These are phyloP conservation scores for Agrostemma githago DNA, from an alignment of 148 eudicot species.

Conservation along the genomic window DNA sequence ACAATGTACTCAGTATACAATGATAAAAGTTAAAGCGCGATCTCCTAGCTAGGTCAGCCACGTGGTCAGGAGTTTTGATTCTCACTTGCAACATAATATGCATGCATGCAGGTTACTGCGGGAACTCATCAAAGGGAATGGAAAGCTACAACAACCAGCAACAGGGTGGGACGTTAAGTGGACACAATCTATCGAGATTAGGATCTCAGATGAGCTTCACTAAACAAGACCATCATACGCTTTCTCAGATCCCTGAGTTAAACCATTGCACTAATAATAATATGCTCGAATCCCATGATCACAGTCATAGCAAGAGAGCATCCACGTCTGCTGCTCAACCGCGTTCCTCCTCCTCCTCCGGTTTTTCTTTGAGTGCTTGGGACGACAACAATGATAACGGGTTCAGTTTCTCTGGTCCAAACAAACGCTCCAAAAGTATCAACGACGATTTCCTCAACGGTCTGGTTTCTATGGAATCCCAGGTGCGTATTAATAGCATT, in stretches of 20 bases:
- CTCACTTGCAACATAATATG: too few species aligned
- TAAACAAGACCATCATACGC: constrained; percentile 37
- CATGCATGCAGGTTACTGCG: too few species aligned
- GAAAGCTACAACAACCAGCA: constrained; percentile 31
- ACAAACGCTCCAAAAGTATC: constrained; percentile 34
- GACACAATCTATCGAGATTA: constrained; percentile 40
- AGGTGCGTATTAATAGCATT: constrained; percentile 30
- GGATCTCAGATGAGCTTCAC: constrained; percentile 67
- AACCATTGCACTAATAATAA: constrained; percentile 26
- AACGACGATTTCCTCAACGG: constrained; percentile 27
- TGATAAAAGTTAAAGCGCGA: too few species aligned
- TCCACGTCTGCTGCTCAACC: constrained; percentile 19
- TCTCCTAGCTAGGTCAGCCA: too few species aligned
- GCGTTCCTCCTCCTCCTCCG: constrained; percentile 13
- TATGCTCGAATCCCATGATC: constrained; percentile 22
- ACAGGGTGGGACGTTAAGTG: constrained; percentile 16
- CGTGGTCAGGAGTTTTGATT: too few species aligned
- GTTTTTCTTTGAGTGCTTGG: constrained; percentile 48
- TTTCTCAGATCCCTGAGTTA: constrained; percentile 50
- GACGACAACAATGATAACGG: constrained; percentile 30
- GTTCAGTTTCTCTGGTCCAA: constrained; percentile 35
- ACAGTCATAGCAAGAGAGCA: constrained; percentile 26
- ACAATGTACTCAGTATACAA: too few species aligned
- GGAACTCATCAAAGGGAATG: constrained; percentile 31
- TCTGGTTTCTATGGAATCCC: constrained; percentile 38